Evolutionary conservation across 1,139 yeast species (phyloP), one percentile per base, ranked within the genome.

Genomic region (Petasospora fabianii): DNA sequence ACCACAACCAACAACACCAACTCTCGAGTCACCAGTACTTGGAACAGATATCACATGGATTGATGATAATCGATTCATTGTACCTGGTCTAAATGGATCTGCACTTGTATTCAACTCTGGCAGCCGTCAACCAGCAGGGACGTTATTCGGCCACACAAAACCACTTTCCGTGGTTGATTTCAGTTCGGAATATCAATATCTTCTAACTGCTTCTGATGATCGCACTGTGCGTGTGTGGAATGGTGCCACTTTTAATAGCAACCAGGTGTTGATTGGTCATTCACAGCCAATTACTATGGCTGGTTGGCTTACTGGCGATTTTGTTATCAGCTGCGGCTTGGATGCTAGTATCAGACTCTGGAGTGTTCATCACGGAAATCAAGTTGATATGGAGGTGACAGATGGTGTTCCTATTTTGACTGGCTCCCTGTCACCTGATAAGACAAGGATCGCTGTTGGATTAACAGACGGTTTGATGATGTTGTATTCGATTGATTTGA

Each of bases 201-300:
- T 88, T 32, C 80, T 87, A 1, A 77, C 90, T 1, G 80, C 85
- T 12, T 80, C 94, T 2, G 95, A 85, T 56, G 96, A 88, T 56
- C 73, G 75, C 42, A 65, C 74, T 0, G 69, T 87, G 10, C 74
- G 86, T 50, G 66, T 87, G 13, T 88, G 96, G 96, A 73, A 71
- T 51, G 79, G 85, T 22, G 71, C 74, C 17, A 72, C 77, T 20
- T 62, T 76, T 16, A 77, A 73, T 39, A 59, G 69, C 16, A 54
- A 64, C 15, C 67, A 69, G 41, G 60, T 69, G 4, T 53, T 73
- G 30, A 39, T 53, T 6, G 78, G 77, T 0, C 85, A 80, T 53
- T 61, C 74, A 0, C 73, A 79, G 31, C 81, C 85, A 4, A 65
- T 83, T 4, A 65, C 80, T 0, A 70, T 67, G 12, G 64, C 80